Base-by-base conservation (phyloP, 768 basidiomycete genomes). In the Calocybe indica region DNA sequence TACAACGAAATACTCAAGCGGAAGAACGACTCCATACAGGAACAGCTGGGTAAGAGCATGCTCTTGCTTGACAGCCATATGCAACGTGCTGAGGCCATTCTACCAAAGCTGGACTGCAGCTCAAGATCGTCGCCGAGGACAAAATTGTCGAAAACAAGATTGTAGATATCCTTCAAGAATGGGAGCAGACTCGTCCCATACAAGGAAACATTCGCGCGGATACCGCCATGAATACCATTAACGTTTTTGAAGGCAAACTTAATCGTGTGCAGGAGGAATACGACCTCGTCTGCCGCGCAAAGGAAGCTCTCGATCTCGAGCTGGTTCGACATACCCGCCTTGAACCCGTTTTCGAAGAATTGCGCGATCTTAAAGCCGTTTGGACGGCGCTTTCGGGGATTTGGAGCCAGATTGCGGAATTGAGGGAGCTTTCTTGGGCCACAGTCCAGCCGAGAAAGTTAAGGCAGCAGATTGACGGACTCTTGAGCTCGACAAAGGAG, bases 61-160 rank as follows among this genome's bases (percentile, higher is more conserved):
- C 30, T 40, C n/a, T 13, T 13, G n/a, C 46, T 7, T 31, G 12
- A 14, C 14, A 31, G 14, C 28, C 3, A 13, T 10, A 7, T 13
- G 9, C 2, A 42, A 15, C 6, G 8, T 13, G 43, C 38, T 40
- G n/a, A 36, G 35, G 31, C 53, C 9, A 41, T 31, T 39, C 34
- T 3, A 32, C 3, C 36, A 36, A 51, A 95, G 94, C 92, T 53
- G 96, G 95, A 1, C 74, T 99, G n/a, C 96, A 98, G 66, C 75
- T 97, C 52, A 99, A 98, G 78, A 95, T 99, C 63, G 90, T 95
- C n/a, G 93, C 96, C 1, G 93, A 99, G 65, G 96, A 97, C 74
- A 95, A 95, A 72, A 92, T 97, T 46, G 83, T 98, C 1, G 92
- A 95, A 72, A 90, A 92, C 67, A 93, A 92, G 71, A 93, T 98